Conservation (phyloP, 768 basidiomycete species). For the Lactifluus subvellereus region DNA sequence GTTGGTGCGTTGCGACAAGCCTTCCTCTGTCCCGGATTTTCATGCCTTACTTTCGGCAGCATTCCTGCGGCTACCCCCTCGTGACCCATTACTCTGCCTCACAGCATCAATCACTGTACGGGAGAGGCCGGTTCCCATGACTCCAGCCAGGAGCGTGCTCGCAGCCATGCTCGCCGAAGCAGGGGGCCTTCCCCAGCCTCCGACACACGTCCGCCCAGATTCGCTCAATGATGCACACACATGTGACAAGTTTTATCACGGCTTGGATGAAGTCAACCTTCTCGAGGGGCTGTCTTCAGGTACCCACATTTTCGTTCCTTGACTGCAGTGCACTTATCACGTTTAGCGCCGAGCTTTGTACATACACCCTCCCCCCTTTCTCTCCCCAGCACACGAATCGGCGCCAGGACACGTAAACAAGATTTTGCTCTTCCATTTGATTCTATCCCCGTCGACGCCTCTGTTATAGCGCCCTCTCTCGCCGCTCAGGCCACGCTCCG, state of each 20-base stretch:
- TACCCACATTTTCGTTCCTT: conserved; percentile 26
- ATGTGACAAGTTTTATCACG: conserved; percentile 37
- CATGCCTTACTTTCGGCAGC: conserved; percentile 4
- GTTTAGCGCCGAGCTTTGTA: conserved; percentile 42
- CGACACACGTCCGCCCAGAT: conserved; percentile 29
- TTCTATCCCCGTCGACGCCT: conserved; percentile 36
- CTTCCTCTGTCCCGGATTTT: not conserved
- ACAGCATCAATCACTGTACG: conserved; percentile 86
- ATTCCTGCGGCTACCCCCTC: conserved; percentile 56
- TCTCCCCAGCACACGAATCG: conserved; percentile 68
- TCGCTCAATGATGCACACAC: conserved; percentile 31
- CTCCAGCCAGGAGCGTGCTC: conserved; percentile 35
- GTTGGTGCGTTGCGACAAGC: conserved; percentile 52
- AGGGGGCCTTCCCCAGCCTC: conserved; percentile 32
- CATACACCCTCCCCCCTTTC: conserved; percentile 33
- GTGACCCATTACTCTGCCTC: conserved; percentile 74
- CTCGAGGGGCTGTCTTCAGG: conserved; percentile 63
- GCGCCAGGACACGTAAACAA: conserved; percentile 57
- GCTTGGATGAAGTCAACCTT: conserved; percentile 63
- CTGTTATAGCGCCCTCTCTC: conserved; percentile 15
- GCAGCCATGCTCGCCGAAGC: conserved; percentile 31
- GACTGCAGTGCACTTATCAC: conserved; percentile 2
- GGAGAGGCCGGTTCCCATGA: conserved; percentile 58
- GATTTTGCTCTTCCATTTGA: conserved; percentile 53
- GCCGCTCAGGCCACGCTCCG: conserved; percentile 61